phyloP scores from a whole-genome alignment of 139 green algal genomes.

The Coccomyxa sp. region DNA sequence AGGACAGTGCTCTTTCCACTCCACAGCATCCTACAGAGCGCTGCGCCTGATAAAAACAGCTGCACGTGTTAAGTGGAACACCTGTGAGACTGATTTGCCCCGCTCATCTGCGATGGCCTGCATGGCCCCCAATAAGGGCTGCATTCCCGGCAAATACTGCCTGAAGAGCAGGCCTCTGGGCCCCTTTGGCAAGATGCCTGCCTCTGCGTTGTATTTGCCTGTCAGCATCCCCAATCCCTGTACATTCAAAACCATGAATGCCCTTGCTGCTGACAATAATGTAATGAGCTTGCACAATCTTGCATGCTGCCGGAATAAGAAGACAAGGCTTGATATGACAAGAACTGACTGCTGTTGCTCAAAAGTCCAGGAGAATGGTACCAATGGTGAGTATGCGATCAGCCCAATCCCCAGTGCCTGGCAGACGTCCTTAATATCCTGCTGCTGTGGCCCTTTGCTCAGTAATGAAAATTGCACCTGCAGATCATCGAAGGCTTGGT shows the following conservation, averaged over 20 bases:
- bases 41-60: background rate
- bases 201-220: slow-evolving; percentile 69
- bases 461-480: slow-evolving; percentile 92
- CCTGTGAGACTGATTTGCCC: slow-evolving; percentile 65
- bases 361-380: too few species aligned
- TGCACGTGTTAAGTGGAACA: background rate
- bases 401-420: slow-evolving; percentile 84
- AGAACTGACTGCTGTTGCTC: too few species aligned
- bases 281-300: background rate
- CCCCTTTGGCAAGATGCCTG: slow-evolving; percentile 48
- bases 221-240: slow-evolving; percentile 44
- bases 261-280: background rate
- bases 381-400: slow-evolving; percentile 92
- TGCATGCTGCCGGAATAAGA: background rate
- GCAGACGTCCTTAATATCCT: slow-evolving; percentile 53
- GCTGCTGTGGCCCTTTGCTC: slow-evolving; percentile 55
- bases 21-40: background rate
- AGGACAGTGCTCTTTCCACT: background rate
- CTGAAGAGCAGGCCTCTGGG: slow-evolving; percentile 74
- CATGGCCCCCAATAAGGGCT: slow-evolving; percentile 58
- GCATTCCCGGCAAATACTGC: slow-evolving; percentile 71
- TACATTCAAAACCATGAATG: background rate
- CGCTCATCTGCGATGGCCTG: slow-evolving; percentile 51
- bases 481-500: background rate
- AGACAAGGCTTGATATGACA: background rate